phyloP scores from a whole-genome alignment of 1,139 yeast species.

The Wickerhamomyces sp. region DNA sequence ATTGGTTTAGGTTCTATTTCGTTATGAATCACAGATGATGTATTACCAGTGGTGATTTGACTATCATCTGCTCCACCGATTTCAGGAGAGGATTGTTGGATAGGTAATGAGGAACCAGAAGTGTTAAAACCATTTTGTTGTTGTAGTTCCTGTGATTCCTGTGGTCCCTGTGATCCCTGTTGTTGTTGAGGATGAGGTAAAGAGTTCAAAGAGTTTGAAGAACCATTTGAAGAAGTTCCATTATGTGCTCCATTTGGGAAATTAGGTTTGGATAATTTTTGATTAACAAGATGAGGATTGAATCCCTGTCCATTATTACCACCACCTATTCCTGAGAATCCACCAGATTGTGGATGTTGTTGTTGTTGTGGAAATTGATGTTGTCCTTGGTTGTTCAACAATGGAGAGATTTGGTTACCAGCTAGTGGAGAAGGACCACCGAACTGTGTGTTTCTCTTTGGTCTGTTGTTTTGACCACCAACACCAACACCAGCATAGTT shows the following conservation, averaged over 20 bases:
- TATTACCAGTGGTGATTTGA: too few relatives aligned
- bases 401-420: neutral
- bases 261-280: neutral
- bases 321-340: neutral
- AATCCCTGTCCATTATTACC: conserved; percentile 2
- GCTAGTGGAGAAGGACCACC: neutral
- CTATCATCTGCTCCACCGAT: too few relatives aligned
- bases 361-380: conserved; percentile 1
- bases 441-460: neutral
- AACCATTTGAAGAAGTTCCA: neutral
- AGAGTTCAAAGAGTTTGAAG: neutral
- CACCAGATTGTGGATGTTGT: conserved; percentile 2
- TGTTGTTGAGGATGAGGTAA: conserved; percentile 1
- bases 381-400: neutral
- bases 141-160: neutral
- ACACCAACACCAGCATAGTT: conserved; percentile 8
- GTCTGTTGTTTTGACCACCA: neutral
- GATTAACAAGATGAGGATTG: conserved; percentile 2
- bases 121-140: neutral
- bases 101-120: too few relatives aligned
- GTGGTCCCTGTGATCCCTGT: conserved; percentile 1
- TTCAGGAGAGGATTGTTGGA: too few relatives aligned
- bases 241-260: neutral
- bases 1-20: neutral
- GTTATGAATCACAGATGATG: conserved; percentile 1